Conservation (phyloP, 1,284 basidiomycete genomes). For the Tilletia indica region DNA sequence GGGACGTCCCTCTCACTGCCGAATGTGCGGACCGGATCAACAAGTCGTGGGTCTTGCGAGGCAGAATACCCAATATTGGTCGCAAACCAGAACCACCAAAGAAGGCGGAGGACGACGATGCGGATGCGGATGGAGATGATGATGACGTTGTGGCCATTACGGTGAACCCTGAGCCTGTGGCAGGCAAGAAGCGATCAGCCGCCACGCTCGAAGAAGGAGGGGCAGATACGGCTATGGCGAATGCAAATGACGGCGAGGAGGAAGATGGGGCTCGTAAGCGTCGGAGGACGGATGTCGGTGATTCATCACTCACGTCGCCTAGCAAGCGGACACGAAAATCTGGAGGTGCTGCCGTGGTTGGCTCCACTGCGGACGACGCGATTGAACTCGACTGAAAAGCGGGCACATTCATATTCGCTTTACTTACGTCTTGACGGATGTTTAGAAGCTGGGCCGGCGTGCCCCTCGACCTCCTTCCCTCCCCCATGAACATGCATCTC, state of each 20-base stretch:
- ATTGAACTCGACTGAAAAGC: constrained; percentile 24
- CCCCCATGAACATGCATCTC: no score
- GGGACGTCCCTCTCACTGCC: constrained; percentile 6
- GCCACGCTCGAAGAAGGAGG: background rate
- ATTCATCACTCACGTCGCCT: background rate
- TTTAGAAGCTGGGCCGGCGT: no score
- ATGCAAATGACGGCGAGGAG: background rate
- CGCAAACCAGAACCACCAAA: constrained; percentile 1
- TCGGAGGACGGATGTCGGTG: background rate
- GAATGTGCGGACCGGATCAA: constrained; percentile 3
- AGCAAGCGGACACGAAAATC: background rate
- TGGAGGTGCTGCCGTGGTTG: background rate
- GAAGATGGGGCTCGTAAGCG: background rate
- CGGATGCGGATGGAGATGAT: background rate
- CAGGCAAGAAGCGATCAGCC: constrained; percentile 16
- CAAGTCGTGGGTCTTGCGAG: background rate
- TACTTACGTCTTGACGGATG: no score
- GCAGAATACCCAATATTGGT: constrained; percentile 12
- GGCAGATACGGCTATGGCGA: background rate
- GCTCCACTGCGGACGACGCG: constrained; percentile 17
- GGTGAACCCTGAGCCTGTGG: background rate
- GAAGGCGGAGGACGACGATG: background rate
- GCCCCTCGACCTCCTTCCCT: no score
- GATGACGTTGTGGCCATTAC: constrained; percentile 14
- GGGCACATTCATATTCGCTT: constrained; percentile 27